Evolutionary conservation across 2,329 filamentous ascomycete genomes (phyloP).

Genomic region (Aspergillus fijiensis): DNA sequence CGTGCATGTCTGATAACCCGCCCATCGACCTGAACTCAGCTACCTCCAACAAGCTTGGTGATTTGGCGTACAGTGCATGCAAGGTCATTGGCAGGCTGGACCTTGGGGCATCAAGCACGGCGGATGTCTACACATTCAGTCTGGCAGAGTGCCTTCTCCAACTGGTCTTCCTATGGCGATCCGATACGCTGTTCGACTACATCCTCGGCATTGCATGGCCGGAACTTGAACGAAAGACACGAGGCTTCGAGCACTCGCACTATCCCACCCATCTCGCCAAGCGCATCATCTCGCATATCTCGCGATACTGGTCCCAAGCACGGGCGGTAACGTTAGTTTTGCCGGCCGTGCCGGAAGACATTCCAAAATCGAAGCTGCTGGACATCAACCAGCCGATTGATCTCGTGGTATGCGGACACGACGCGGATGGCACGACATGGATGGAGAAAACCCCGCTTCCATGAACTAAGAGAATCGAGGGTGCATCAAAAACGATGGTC

Average conservation of each 20-base stretch:
- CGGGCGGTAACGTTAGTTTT: conserved; percentile 1
- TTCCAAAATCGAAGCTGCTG: conserved; percentile 12
- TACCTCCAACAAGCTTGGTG: neutral
- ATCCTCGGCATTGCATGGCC: conserved; percentile 22
- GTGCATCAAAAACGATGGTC: neutral
- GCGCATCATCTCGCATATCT: conserved; percentile 18
- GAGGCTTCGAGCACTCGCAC: conserved; percentile 26
- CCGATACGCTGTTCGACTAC: conserved; percentile 4
- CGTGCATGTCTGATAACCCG: neutral
- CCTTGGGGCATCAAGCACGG: conserved; percentile 1
- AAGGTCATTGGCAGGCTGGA: conserved; percentile 4
- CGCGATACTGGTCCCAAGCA: conserved; percentile 7
- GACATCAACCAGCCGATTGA: conserved; percentile 11
- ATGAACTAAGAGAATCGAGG: neutral
- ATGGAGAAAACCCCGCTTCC: conserved; percentile 4
- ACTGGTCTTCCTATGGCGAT: conserved; percentile 7
- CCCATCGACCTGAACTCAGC: neutral
- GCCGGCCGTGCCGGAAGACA: conserved; percentile 14
- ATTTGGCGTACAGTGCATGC: neutral
- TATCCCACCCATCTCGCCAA: conserved; percentile 25
- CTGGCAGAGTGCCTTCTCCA: conserved; percentile 13
- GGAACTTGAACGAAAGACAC: conserved; percentile 13
- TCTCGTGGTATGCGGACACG: conserved; percentile 10
- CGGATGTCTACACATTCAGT: conserved; percentile 18
- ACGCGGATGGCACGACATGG: neutral